phyloP scores from a whole-genome alignment of 106 monocot species.

The Posidonia australis region DNA sequence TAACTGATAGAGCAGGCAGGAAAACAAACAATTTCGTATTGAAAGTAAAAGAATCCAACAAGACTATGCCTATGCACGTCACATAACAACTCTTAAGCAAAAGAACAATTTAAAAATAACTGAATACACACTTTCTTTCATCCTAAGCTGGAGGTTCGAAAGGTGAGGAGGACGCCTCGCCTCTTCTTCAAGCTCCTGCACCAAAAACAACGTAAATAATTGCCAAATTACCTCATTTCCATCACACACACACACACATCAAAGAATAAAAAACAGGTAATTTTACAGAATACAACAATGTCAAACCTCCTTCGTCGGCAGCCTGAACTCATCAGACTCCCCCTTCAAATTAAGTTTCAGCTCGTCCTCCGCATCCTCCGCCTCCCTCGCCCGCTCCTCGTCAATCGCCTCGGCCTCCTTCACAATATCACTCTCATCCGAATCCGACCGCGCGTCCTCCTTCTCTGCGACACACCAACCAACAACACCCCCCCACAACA shows the following conservation, averaged over 20 bases:
- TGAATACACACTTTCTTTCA: slow-evolving; percentile 58
- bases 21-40: no score
- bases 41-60: neutral
- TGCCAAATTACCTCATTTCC: neutral
- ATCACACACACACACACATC: neutral
- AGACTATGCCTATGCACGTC: neutral
- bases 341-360: slow-evolving; percentile 63
- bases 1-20: no score
- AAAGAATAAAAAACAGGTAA: slow-evolving; percentile 2
- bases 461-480: slow-evolving; percentile 14
- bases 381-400: slow-evolving; percentile 37
- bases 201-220: neutral
- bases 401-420: slow-evolving; percentile 63
- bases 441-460: slow-evolving; percentile 43
- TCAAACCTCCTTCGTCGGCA: slow-evolving; percentile 78
- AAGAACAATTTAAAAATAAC: neutral
- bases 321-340: slow-evolving; percentile 78
- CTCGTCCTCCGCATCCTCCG: slow-evolving; percentile 61
- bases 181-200: slow-evolving; percentile 81
- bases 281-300: neutral
- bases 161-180: slow-evolving; percentile 59
- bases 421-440: slow-evolving; percentile 67
- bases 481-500: neutral
- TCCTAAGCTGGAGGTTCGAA: slow-evolving; percentile 49
- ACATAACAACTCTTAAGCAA: neutral